Evolutionary conservation across 2,329 filamentous ascomycete genomes (phyloP).

Genomic region (Colletotrichum horii): DNA sequence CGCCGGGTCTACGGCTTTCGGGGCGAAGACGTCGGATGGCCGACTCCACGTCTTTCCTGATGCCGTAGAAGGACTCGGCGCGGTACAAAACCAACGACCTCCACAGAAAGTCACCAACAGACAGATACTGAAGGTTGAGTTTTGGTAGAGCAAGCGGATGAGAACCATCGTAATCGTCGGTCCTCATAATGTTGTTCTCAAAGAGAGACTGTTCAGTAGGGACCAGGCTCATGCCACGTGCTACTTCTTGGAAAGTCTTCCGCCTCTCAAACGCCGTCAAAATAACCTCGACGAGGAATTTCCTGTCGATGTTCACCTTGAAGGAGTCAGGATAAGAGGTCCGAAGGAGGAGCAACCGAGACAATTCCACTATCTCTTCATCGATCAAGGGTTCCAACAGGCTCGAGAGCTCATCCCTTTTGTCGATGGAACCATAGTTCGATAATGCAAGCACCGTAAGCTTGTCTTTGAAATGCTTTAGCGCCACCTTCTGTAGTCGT

Average conservation of each 20-base stretch:
- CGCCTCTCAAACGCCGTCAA: slow-evolving; percentile 77
- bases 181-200: slow-evolving; percentile 77
- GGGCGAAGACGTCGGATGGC: slow-evolving; percentile 81
- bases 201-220: slow-evolving; percentile 87
- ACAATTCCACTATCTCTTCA: slow-evolving; percentile 74
- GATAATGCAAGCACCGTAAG: slow-evolving; percentile 89
- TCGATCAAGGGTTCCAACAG: slow-evolving; percentile 78
- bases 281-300: slow-evolving; percentile 74
- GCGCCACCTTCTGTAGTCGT: slow-evolving; percentile 77
- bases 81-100: slow-evolving; percentile 88
- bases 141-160: slow-evolving; percentile 90
- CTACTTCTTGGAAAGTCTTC: slow-evolving; percentile 81
- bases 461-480: slow-evolving; percentile 88
- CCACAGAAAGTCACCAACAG: slow-evolving; percentile 96
- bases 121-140: slow-evolving; percentile 93
- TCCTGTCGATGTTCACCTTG: slow-evolving; percentile 66
- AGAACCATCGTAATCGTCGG: slow-evolving; percentile 87
- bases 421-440: slow-evolving; percentile 88
- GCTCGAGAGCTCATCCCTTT: slow-evolving; percentile 76
- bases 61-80: slow-evolving; percentile 90
- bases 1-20: slow-evolving; percentile 65
- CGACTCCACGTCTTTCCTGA: slow-evolving; percentile 88
- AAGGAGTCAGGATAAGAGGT: slow-evolving; percentile 80
- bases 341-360: slow-evolving; percentile 75
- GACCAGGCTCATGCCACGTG: slow-evolving; percentile 74